A percentile compares a stretch with the other conserved stretches of the same genome.
phyloP scores from a whole-genome alignment of 164 flowering plant genomes.

The Berberis vulgaris region DNA sequence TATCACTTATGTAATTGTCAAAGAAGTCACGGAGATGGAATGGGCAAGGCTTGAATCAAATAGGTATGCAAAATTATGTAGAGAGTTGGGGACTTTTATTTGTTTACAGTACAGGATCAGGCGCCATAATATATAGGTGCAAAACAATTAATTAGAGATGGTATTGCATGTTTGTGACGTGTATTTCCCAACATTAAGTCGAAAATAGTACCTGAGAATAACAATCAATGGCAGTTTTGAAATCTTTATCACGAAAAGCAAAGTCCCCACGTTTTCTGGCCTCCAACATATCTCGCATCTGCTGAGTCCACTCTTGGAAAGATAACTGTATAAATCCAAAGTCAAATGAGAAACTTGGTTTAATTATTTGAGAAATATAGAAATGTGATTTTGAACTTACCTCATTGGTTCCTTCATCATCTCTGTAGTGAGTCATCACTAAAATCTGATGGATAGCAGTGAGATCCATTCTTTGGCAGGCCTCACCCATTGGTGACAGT shows the following conservation, averaged over 20 bases:
- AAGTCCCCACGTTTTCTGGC: conserved; percentile 97
- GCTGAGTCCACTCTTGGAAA: conserved; percentile 99
- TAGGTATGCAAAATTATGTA: too few relatives aligned
- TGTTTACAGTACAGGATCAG: too few relatives aligned
- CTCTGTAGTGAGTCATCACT: conserved; percentile 74
- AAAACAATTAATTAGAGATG: too few relatives aligned
- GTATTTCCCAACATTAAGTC: background rate
- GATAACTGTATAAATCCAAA: conserved; percentile 47
- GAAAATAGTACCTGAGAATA: conserved; percentile 67
- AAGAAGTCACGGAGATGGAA: too few relatives aligned
- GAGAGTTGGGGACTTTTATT: too few relatives aligned
- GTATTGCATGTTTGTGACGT: too few relatives aligned
- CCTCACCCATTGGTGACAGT: conserved; percentile 94
- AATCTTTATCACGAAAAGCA: conserved; percentile 93
- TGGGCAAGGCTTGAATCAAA: too few relatives aligned
- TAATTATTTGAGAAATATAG: too few relatives aligned
- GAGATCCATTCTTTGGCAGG: conserved; percentile 89
- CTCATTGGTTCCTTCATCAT: conserved; percentile 98
- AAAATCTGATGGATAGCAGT: conserved; percentile 95
- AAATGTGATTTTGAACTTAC: conserved; percentile 21
- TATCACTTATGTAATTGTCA: too few relatives aligned
- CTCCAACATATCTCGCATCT: conserved; percentile 93
- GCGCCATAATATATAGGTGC: too few relatives aligned
- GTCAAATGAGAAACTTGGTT: background rate
- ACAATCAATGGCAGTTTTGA: conserved; percentile 79